Conservation (phyloP, 2,329 filamentous ascomycete genomes). For the Cladobotryum mycophilum region DNA sequence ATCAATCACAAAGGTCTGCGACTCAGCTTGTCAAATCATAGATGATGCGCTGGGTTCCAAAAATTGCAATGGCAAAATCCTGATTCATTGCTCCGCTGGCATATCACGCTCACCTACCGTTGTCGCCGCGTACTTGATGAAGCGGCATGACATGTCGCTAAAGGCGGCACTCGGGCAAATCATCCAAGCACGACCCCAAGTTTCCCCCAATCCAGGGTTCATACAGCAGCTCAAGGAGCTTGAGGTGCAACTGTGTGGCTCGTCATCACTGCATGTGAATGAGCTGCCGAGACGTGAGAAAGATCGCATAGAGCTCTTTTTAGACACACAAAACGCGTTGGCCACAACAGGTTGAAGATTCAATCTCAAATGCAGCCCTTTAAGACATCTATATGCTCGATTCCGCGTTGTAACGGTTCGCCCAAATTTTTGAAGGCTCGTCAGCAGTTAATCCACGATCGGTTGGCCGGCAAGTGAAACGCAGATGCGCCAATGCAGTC, state of each 20-base stretch:
- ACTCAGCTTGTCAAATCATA: conserved; percentile 2
- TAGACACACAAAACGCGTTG: neutral
- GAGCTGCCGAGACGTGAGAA: conserved; percentile 3
- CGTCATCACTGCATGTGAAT: neutral
- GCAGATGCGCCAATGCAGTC: too few relatives aligned
- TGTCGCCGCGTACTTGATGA: conserved; percentile 4
- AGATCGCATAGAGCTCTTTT: conserved; percentile 2
- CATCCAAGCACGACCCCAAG: conserved; percentile 4
- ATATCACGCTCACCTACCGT: conserved; percentile 7
- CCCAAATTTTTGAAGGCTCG: too few relatives aligned
- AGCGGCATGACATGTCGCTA: conserved; percentile 1
- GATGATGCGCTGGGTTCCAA: neutral
- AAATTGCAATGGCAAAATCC: conserved; percentile 1
- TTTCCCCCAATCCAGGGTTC: conserved; percentile 4
- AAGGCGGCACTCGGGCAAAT: neutral
- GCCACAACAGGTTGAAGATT: too few relatives aligned
- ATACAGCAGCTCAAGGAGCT: conserved; percentile 1
- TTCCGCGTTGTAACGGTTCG: too few relatives aligned
- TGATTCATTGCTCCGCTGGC: conserved; percentile 6
- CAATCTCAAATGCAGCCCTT: too few relatives aligned
- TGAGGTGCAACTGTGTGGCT: neutral
- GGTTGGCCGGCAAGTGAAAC: too few relatives aligned
- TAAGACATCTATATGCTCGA: too few relatives aligned
- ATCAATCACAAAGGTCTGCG: conserved; percentile 1
- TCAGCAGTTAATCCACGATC: too few relatives aligned